phyloP scores from a whole-genome alignment of 371 early-diverging fungal genomes.

The Coemansia sp. region DNA sequence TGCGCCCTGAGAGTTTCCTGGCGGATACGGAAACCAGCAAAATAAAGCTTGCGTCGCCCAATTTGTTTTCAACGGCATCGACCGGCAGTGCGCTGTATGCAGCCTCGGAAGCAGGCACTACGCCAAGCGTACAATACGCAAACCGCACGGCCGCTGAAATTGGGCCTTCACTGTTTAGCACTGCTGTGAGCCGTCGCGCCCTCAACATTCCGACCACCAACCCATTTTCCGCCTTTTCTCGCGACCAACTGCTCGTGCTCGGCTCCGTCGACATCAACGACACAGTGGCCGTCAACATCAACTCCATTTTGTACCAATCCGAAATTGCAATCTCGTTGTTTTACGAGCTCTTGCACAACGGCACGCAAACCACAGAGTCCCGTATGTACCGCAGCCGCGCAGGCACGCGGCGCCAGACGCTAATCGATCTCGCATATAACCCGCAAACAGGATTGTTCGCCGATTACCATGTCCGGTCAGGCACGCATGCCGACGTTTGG shows the following conservation, averaged over 20 bases:
- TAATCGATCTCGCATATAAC: constrained; percentile 31
- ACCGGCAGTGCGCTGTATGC: constrained; percentile 20
- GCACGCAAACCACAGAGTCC: constrained; percentile 7
- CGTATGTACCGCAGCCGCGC: constrained; percentile 16
- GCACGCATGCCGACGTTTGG: constrained; percentile 33
- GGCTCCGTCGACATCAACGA: constrained; percentile 55
- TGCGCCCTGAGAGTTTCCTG: constrained; percentile 29
- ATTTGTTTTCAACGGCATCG: constrained; percentile 20
- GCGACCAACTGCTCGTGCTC: constrained; percentile 29
- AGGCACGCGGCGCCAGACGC: constrained; percentile 18
- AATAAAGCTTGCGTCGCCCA: constrained; percentile 2
- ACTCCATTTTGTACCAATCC: constrained; percentile 74
- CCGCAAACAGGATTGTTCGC: constrained; percentile 29
- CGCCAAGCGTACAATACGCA: constrained; percentile 36
- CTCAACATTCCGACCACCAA: constrained; percentile 21
- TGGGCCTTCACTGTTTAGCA: constrained; percentile 24
- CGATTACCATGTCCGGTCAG: constrained; percentile 25
- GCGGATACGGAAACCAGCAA: constrained; percentile 11
- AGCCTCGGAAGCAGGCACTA: constrained; percentile 30
- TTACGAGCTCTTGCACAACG: constrained; percentile 31
- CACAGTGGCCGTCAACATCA: constrained; percentile 81
- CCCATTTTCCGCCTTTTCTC: constrained; percentile 27
- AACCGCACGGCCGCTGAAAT: constrained; percentile 6
- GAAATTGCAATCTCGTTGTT: constrained; percentile 64
- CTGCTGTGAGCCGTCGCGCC: constrained; percentile 16